Conservation (phyloP, 2,329 filamentous ascomycete genomes). For the Zymoseptoria brevis region DNA sequence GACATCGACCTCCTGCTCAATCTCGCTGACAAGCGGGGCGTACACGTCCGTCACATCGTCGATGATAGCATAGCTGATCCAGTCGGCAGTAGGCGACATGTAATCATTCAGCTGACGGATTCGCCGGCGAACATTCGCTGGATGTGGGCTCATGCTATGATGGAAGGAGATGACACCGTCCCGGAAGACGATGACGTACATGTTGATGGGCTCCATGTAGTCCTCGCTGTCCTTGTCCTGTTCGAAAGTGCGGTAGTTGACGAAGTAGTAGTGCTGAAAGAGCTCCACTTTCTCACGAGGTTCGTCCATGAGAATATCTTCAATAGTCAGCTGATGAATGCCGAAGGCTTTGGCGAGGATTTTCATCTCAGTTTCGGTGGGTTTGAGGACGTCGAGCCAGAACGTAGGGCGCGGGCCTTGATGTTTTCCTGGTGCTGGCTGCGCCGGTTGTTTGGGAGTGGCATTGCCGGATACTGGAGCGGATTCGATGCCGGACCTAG, state of each 20-base stretch:
- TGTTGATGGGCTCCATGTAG: constrained; percentile 90
- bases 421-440: constrained; percentile 26
- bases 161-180: constrained; percentile 95
- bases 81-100: constrained; percentile 84
- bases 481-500: constrained; percentile 9
- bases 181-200: constrained; percentile 95
- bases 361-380: constrained; percentile 93
- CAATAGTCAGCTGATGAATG: constrained; percentile 88
- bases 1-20: constrained; percentile 93
- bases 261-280: constrained; percentile 96
- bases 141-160: constrained; percentile 91
- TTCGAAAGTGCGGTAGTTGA: constrained; percentile 97
- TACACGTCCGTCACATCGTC: constrained; percentile 98
- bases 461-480: constrained; percentile 16
- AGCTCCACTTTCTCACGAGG: constrained; percentile 96
- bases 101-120: constrained; percentile 93
- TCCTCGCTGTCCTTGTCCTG: constrained; percentile 84
- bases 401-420: constrained; percentile 80
- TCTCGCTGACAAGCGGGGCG: constrained; percentile 79
- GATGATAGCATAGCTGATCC: constrained; percentile 97
- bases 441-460: constrained; percentile 22
- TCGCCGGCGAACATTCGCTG: constrained; percentile 86
- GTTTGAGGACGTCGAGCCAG: constrained; percentile 89
- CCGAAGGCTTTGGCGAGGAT: constrained; percentile 85
- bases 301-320: constrained; percentile 97